Evolutionary conservation across 495 filamentous ascomycete genomes (phyloP), one percentile per base, ranked within the genome.

Genomic region (Xanthoparmelia taractica): DNA sequence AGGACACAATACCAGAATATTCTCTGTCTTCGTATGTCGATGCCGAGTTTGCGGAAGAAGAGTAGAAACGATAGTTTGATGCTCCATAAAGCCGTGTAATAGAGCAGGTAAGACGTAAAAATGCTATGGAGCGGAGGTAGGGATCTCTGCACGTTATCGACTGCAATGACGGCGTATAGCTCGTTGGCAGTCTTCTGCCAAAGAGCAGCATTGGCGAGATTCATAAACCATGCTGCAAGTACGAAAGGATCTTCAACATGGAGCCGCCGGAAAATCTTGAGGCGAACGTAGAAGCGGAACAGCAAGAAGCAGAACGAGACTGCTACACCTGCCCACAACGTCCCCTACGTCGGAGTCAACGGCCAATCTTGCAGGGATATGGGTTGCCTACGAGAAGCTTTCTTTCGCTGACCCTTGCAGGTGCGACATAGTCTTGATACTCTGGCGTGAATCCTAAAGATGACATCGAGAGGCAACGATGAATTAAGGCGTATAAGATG

Each of bases 21-120:
- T 48, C 52, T 67, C 62, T 65, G 64, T 20, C 61, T 50, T 41
- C 65, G 61, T 56, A 61, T 62, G 25, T 31, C 23, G 8, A 50
- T 36, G 20, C 57, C 62, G 29, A 67, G 48, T 8, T 56, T 67
- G 31, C 55, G 61, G 31, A 67, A 67, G 27, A 65, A 67, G 18
- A 64, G n/a, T 41, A 74, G 37, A 43, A 73, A 74, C 1, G 67
- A 71, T 27, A 71, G 60, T 27, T 74, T 74, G 58, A 73, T 48
- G 25, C 59, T 48, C 67, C 67, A 72, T 10, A 72, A 50, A 10
- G 58, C 64, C 11, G 66, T 64, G 45, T 71, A 68, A 29, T 68
- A 71, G 1, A 73, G 54, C 12, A 72, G 54, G 23, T 23, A 34
- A 7, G 61, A 8, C n/a, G 15, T 54, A 57, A 41, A 4, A 3